Conservation (phyloP, 371 early-diverging fungal species). For the Actinomucor elegans region DNA sequence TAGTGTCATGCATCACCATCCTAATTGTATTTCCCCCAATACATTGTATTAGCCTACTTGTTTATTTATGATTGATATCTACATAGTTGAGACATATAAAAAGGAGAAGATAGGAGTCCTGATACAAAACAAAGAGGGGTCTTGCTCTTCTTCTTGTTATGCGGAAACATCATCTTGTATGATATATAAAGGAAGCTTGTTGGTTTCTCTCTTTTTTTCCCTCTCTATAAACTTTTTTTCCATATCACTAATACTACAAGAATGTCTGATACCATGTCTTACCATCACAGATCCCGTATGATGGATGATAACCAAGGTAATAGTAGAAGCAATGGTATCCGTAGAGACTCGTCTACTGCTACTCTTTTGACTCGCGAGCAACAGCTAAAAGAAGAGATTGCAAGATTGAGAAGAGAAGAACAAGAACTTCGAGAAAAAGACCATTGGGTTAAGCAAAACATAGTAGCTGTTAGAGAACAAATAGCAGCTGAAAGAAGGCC, state of each 20-base stretch:
- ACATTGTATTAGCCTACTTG: too few species aligned
- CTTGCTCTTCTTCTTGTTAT: too few species aligned
- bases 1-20: too few species aligned
- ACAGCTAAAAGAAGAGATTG: constrained; percentile 47
- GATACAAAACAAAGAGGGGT: too few species aligned
- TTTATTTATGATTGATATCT: too few species aligned
- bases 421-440: constrained; percentile 47
- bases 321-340: constrained; percentile 11
- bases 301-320: constrained; percentile 17
- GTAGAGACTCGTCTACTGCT: constrained; percentile 21
- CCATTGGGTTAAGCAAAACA: constrained; percentile 43
- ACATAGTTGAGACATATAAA: too few species aligned
- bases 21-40: too few species aligned
- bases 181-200: too few species aligned
- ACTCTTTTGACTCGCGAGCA: constrained; percentile 38
- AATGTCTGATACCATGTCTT: constrained; percentile 47
- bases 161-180: too few species aligned
- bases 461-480: constrained; percentile 44
- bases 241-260: background rate
- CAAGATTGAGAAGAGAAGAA: constrained; percentile 40
- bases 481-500: constrained; percentile 26
- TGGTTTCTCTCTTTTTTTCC: background rate
- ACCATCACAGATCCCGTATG: constrained; percentile 31
- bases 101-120: too few species aligned
- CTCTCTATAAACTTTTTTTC: background rate